Evolutionary conservation across 2,329 filamentous ascomycete genomes (phyloP).

Genomic region (Apiospora saccharicola): DNA sequence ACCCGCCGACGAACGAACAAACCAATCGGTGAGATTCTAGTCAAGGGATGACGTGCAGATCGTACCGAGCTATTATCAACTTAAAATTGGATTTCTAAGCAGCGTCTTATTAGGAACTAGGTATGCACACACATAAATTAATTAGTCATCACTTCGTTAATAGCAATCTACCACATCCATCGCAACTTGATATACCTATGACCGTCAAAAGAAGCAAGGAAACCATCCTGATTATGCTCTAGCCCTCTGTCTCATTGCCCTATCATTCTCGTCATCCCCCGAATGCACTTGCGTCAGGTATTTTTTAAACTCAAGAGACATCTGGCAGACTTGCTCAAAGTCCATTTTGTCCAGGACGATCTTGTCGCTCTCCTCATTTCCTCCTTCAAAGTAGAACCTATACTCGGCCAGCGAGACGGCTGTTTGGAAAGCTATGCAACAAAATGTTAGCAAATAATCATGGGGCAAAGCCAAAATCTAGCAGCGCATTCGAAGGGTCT

Average conservation of each 20-base stretch:
- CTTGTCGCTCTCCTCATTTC: background rate
- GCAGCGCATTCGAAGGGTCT: too few species aligned
- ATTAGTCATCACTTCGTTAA: too few species aligned
- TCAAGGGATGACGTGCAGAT: too few species aligned
- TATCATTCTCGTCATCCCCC: background rate
- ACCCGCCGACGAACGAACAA: too few species aligned
- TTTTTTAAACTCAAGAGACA: background rate
- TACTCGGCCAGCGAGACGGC: slow-evolving; percentile 6
- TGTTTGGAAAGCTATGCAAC: background rate
- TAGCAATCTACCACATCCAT: background rate
- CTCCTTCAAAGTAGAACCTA: background rate
- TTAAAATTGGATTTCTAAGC: too few species aligned
- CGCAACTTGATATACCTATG: background rate
- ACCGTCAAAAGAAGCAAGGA: background rate
- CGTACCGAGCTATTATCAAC: too few species aligned
- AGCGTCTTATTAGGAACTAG: too few species aligned
- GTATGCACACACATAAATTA: too few species aligned
- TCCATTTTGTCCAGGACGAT: background rate
- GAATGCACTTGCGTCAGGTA: background rate
- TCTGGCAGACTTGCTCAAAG: slow-evolving; percentile 21
- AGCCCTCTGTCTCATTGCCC: background rate
- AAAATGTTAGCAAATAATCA: too few species aligned
- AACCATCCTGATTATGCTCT: background rate
- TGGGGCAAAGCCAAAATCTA: too few species aligned
- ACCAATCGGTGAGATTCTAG: too few species aligned